These are phyloP conservation scores for Trichoderma virens DNA, from an alignment of 495 filamentous ascomycete genomes.

Conservation along the genomic window DNA sequence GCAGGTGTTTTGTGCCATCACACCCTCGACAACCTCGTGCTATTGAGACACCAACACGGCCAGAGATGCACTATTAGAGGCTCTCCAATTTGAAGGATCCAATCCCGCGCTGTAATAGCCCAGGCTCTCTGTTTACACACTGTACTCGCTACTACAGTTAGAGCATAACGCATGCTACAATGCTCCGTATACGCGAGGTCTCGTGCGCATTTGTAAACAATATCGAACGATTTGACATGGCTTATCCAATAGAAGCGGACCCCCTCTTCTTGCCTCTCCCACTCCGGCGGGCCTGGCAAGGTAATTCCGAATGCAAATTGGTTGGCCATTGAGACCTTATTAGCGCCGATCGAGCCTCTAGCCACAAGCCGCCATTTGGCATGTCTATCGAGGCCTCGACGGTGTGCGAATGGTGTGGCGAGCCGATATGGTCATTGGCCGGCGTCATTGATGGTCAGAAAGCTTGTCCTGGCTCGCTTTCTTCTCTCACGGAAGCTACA, in stretches of 20 bases:
- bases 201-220: constrained; percentile 1
- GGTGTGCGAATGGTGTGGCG: background rate
- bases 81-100: too few species aligned
- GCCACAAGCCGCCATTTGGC: background rate
- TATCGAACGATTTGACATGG: background rate
- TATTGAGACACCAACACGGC: too few species aligned
- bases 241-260: background rate
- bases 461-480: constrained; percentile 1
- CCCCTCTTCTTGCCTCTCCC: background rate
- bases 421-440: background rate
- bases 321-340: background rate
- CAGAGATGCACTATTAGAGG: too few species aligned
- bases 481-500: background rate
- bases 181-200: background rate
- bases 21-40: too few species aligned
- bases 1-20: too few species aligned
- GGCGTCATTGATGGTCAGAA: constrained; percentile 6
- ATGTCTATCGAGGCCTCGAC: background rate
- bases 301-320: background rate
- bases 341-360: constrained; percentile 7
- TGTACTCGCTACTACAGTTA: too few species aligned
- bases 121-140: too few species aligned
- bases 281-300: too few species aligned
- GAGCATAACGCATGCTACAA: too few species aligned
- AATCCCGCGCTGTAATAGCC: too few species aligned